A percentile compares a stretch with the other conserved stretches of the same genome.
phyloP scores from a whole-genome alignment of 495 filamentous ascomycete genomes.

The Talaromyces liani region DNA sequence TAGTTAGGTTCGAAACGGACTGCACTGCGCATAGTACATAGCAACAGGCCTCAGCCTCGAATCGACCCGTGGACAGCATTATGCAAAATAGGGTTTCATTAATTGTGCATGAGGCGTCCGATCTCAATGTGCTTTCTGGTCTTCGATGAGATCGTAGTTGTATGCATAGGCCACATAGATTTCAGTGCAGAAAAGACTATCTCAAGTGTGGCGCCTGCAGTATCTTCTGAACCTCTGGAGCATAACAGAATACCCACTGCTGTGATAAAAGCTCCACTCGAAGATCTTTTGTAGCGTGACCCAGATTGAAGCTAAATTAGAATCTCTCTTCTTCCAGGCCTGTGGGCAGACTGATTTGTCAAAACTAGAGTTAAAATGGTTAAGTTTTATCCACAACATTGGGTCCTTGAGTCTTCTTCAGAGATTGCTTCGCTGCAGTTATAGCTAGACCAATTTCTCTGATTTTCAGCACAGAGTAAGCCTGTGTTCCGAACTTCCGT shows the following conservation, averaged over 20 bases:
- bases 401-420: background rate
- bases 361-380: background rate
- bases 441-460: background rate
- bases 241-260: background rate
- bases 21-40: background rate
- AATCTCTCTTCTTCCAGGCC: background rate
- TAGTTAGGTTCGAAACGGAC: background rate
- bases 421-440: background rate
- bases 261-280: background rate
- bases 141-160: background rate
- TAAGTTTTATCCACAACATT: background rate
- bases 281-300: background rate
- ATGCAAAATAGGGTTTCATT: background rate
- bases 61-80: background rate
- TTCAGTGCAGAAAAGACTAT: background rate
- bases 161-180: background rate
- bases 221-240: background rate
- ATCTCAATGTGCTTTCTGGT: background rate
- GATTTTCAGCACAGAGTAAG: background rate
- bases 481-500: background rate
- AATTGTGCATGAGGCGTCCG: conserved; percentile 1
- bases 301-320: background rate
- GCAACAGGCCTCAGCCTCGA: background rate
- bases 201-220: background rate
- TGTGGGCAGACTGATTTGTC: background rate